Evolutionary conservation across 2,329 filamentous ascomycete species (phyloP).

Genomic region (Lachnum nothofagi): DNA sequence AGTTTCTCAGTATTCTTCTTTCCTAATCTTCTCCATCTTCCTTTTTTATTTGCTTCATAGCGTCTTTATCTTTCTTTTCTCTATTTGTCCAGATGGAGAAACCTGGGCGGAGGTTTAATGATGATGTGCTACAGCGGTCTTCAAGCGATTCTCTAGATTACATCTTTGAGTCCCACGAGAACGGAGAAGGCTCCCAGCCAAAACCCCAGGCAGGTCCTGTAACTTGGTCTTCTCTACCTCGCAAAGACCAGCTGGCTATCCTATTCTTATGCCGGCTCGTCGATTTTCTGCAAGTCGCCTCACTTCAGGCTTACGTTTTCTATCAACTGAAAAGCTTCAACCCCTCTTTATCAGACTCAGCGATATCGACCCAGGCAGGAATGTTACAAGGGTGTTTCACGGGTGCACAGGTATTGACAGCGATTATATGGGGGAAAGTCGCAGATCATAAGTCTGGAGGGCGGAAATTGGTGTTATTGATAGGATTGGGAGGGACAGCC

Average conservation of each 20-base stretch:
- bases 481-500: conserved; percentile 58
- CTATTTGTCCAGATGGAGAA: no score
- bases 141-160: no score
- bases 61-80: no score
- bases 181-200: background rate
- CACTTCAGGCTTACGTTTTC: conserved; percentile 62
- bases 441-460: conserved; percentile 50
- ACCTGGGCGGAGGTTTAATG: no score
- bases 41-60: no score
- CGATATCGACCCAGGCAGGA: conserved; percentile 60
- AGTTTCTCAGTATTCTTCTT: no score
- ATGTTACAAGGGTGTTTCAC: conserved; percentile 61
- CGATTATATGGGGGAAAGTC: conserved; percentile 61
- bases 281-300: conserved; percentile 68
- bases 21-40: no score
- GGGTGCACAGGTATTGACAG: conserved; percentile 61
- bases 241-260: conserved; percentile 65
- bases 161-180: background rate
- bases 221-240: conserved; percentile 65
- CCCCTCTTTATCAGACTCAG: conserved; percentile 30
- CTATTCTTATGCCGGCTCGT: conserved; percentile 66
- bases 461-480: conserved; percentile 55
- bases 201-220: conserved; percentile 34
- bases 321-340: conserved; percentile 63
- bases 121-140: no score